Conservation (phyloP, 768 basidiomycete species). For the Leccinum fibrillosum region DNA sequence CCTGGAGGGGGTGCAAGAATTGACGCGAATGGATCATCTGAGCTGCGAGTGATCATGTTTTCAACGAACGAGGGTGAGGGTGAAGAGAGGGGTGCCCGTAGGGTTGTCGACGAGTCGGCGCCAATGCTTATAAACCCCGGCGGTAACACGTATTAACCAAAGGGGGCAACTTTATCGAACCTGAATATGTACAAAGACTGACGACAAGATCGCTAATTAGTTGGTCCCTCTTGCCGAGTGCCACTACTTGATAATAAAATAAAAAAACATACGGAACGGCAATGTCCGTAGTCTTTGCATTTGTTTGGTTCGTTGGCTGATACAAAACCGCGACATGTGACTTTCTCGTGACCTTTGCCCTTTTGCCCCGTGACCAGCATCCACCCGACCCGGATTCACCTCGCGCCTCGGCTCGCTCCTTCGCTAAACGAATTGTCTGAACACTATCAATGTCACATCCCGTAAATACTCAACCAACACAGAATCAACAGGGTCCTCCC, state of each 20-base stretch:
- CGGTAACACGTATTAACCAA: not conserved
- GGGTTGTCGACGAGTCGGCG: not conserved
- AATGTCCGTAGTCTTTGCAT: constrained; percentile 18
- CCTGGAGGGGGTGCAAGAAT: constrained; percentile 61
- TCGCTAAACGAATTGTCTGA: not conserved
- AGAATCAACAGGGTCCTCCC: constrained; percentile 9
- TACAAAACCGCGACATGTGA: constrained; percentile 40
- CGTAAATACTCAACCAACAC: constrained; percentile 10
- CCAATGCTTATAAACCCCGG: constrained; percentile 1
- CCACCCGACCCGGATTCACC: constrained; percentile 9
- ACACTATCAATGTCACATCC: constrained; percentile 13
- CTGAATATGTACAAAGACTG: not conserved
- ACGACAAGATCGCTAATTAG: too few relatives aligned
- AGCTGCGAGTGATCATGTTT: constrained; percentile 30
- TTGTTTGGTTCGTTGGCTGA: constrained; percentile 28
- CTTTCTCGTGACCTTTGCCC: constrained; percentile 39
- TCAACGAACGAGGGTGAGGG: not conserved
- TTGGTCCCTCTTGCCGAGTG: too few relatives aligned
- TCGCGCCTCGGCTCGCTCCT: constrained; percentile 5
- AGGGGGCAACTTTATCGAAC: not conserved
- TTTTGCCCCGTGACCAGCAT: constrained; percentile 42
- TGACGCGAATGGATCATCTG: constrained; percentile 61
- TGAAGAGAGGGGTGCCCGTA: not conserved
- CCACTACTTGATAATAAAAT: too few relatives aligned
- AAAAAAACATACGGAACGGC: not conserved